Evolutionary conservation across 2,329 filamentous ascomycete genomes (phyloP).

Genomic region (Fusarium acutatum): DNA sequence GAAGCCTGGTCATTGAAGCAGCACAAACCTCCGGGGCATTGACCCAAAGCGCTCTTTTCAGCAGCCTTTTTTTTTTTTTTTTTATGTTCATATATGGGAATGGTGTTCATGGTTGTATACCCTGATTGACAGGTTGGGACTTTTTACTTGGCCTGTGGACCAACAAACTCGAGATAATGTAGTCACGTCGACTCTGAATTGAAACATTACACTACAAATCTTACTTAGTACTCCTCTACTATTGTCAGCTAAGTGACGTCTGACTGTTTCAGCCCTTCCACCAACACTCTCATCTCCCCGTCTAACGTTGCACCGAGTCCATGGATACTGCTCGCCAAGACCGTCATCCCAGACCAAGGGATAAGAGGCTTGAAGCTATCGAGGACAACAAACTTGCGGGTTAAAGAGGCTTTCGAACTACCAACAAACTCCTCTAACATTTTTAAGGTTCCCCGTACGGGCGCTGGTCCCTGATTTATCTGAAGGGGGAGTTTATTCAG

Average conservation of each 20-base stretch:
- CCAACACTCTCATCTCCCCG: background rate
- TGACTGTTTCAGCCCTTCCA: background rate
- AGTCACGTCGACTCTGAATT: slow-evolving; percentile 26
- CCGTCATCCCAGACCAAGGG: background rate
- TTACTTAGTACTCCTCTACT: background rate
- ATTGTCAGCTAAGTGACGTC: background rate
- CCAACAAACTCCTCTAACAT: background rate
- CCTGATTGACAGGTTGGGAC: slow-evolving; percentile 31
- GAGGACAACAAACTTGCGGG: background rate
- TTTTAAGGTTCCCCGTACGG: background rate
- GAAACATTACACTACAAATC: background rate
- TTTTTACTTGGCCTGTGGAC: background rate
- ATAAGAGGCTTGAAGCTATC: background rate
- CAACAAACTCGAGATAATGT: slow-evolving; percentile 21
- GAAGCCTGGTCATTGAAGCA: background rate
- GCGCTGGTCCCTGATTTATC: background rate
- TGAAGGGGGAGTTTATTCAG: background rate
- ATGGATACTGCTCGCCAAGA: background rate
- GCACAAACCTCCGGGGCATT: background rate
- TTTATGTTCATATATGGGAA: background rate
- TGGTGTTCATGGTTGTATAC: slow-evolving; percentile 36
- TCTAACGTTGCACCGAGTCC: slow-evolving; percentile 2
- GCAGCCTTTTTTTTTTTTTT: background rate
- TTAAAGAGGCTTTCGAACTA: background rate
- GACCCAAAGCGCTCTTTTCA: background rate